Conservation (phyloP, 2,329 filamentous ascomycete species). For the Passalora sequoiae region DNA sequence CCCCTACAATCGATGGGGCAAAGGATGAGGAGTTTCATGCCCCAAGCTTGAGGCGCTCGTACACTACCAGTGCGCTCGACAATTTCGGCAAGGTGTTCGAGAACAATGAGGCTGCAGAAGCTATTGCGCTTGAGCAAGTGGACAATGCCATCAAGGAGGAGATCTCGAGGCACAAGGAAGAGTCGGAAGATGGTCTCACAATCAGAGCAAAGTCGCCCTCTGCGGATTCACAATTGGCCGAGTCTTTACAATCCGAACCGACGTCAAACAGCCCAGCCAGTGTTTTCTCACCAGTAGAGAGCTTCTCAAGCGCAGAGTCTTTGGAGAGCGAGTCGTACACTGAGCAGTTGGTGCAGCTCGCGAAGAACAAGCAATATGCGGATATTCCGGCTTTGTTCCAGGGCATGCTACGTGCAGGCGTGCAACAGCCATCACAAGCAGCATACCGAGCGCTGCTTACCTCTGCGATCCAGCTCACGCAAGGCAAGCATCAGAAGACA, state of each 20-base stretch:
- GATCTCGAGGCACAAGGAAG: constrained; percentile 57
- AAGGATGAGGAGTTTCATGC: constrained; percentile 20
- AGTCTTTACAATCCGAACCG: constrained; percentile 20
- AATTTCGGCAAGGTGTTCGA: constrained; percentile 54
- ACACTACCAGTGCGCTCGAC: constrained; percentile 53
- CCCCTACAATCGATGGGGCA: constrained; percentile 37
- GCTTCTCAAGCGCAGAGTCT: constrained; percentile 50
- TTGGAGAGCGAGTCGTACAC: constrained; percentile 65
- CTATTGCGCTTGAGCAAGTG: constrained; percentile 68
- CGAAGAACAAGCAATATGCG: constrained; percentile 65
- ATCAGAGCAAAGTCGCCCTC: constrained; percentile 20
- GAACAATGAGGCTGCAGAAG: constrained; percentile 43
- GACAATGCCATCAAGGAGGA: constrained; percentile 80
- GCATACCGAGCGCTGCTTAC: constrained; percentile 90
- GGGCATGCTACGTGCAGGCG: constrained; percentile 74
- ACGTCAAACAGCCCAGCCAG: constrained; percentile 25
- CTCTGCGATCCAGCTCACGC: constrained; percentile 76
- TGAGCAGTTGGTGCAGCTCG: constrained; percentile 70
- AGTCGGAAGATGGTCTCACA: constrained; percentile 35
- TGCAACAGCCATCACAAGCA: constrained; percentile 70
- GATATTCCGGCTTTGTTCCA: constrained; percentile 91
- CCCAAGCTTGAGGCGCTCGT: constrained; percentile 43
- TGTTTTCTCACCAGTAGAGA: constrained; percentile 24
- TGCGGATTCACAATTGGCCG: constrained; percentile 9
- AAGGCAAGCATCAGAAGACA: constrained; percentile 74